Conservation (phyloP, 2,329 filamentous ascomycete species). For the Penicillium decumbens region DNA sequence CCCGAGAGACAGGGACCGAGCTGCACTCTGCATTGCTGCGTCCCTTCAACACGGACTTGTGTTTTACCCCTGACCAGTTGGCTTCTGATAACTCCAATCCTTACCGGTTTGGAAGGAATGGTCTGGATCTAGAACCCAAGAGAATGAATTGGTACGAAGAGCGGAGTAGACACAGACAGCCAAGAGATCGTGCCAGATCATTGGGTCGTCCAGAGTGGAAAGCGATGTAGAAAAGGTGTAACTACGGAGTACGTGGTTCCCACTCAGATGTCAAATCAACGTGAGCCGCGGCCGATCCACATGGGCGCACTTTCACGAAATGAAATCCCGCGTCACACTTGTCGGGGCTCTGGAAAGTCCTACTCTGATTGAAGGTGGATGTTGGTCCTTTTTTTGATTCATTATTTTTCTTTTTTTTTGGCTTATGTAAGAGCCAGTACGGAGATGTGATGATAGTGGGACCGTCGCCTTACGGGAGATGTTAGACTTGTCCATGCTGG, state of each 20-base stretch:
- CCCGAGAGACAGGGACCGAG: conserved; percentile 2
- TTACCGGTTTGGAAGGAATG: no score
- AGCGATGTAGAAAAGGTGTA: conserved; percentile 10
- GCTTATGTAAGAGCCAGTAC: neutral
- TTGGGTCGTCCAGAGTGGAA: conserved; percentile 9
- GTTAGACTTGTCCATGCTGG: conserved; percentile 2
- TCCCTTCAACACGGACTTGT: neutral
- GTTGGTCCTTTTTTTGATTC: neutral
- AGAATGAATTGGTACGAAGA: neutral
- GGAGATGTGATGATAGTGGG: conserved; percentile 15
- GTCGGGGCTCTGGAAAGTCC: conserved; percentile 5
- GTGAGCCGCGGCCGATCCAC: conserved; percentile 17
- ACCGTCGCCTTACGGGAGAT: conserved; percentile 8
- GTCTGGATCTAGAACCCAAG: neutral
- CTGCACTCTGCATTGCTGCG: neutral
- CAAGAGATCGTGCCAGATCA: conserved; percentile 1
- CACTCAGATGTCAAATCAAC: conserved; percentile 17
- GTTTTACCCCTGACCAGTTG: neutral
- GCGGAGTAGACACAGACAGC: neutral
- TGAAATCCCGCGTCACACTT: conserved; percentile 13
- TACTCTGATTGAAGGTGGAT: neutral
- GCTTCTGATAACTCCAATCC: neutral
- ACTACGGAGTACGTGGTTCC: conserved; percentile 4
- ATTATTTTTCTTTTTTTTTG: neutral
- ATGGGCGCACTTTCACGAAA: conserved; percentile 17